These are phyloP conservation scores for Triticum timopheevii DNA, from an alignment of 176 grass and related monocot genomes.

Conservation along the genomic window DNA sequence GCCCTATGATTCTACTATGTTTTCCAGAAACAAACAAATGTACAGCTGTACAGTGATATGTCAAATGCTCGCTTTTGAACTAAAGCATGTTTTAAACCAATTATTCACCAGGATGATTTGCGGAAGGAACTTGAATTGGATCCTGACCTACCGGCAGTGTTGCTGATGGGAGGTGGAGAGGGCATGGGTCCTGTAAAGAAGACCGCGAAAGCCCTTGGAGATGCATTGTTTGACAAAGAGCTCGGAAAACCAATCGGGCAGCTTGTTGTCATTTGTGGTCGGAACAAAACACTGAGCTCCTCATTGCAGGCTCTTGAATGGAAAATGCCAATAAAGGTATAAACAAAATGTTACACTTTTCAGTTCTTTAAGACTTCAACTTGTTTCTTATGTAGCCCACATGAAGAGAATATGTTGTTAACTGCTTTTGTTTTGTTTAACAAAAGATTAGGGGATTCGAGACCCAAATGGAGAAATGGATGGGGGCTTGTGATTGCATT, in stretches of 20 bases:
- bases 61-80: neutral
- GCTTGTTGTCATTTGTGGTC: conserved; percentile 91
- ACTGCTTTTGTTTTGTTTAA: neutral
- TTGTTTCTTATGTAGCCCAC: neutral
- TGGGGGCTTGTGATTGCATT: conserved; percentile 97
- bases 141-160: conserved; percentile 79
- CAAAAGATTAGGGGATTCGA: conserved; percentile 93
- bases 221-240: conserved; percentile 78
- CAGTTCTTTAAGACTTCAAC: neutral
- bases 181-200: conserved; percentile 99
- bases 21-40: conserved; percentile 6
- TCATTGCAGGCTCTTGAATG: conserved; percentile 68
- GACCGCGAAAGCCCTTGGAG: conserved; percentile 88
- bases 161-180: conserved; percentile 98
- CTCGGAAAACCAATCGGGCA: conserved; percentile 80
- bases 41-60: neutral
- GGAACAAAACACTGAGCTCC: conserved; percentile 83
- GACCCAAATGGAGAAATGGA: conserved; percentile 99
- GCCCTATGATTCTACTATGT: neutral
- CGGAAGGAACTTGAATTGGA: conserved; percentile 87
- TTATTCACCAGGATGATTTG: conserved; percentile 57
- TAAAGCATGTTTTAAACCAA: neutral
- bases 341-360: neutral
- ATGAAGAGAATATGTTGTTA: neutral
- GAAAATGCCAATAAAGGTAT: conserved; percentile 95